Base-by-base conservation (phyloP, 176 grass and related monocot genomes). In the Olyra latifolia region DNA sequence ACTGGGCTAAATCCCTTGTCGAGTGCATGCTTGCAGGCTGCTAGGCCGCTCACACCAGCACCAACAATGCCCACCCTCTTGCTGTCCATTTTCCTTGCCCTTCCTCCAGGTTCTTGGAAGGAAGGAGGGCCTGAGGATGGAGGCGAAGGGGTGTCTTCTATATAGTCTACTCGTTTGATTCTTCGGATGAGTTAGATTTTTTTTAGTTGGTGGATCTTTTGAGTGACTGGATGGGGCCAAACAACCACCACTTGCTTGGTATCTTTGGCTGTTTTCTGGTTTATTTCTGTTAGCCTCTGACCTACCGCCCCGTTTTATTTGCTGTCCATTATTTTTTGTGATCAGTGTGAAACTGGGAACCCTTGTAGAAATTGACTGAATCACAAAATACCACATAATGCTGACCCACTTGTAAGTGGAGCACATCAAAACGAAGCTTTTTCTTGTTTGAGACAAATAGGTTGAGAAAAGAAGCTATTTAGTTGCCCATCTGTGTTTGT, bases 11-110 rank as follows among this genome's bases (percentile, higher is more conserved):
- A 93, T 39, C 92, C 95, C 52, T 82, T 88, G 49, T 91, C 88
- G 0, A 90, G 24, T 0, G 59, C 65, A 55, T 95, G 90, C 88
- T 98, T 98, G 95, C 95, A 98, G 48, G 88, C 92, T 15, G 88
- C 87, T 17, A 95, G 81, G 71, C 95, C 95, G 5, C 92, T 98
- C 50, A 97, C 84, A 45, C 92, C 95, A 8, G 95, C 92, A 1
- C 95, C 95, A 9, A 94, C 74, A 3, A 94, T 94, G 39, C 85
- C 92, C 8, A 98, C 85, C 30, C 79, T 86, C 74, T 83, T 98
- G 52, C 35, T 83, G 19, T 84, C 75, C 91, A 94, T 94, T 46
- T 16, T 50, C n/a, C n/a, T 15, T 54, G 25, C 48, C 55, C 62
- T 65, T 40, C 28, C 35, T 76, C 49, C 42, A n/a, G 28, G 74